These are phyloP conservation scores for Penicillium glabrum DNA, from an alignment of 2,329 filamentous ascomycete genomes.

Conservation along the genomic window DNA sequence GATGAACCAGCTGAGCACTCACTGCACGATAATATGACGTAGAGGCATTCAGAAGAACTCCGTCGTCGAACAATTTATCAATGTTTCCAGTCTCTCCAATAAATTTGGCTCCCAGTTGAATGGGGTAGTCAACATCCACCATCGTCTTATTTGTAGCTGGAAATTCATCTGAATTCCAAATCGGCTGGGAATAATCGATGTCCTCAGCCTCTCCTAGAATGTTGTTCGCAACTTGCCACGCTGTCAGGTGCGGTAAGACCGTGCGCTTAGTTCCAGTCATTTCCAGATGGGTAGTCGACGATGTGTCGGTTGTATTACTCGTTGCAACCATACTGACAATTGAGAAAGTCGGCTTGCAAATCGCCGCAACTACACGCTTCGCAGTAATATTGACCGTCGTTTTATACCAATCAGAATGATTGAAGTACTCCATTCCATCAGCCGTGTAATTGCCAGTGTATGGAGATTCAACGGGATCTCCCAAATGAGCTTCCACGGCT, in stretches of 20 bases:
- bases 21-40: conserved; percentile 6
- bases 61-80: neutral
- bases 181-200: neutral
- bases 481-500: neutral
- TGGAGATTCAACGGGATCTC: neutral
- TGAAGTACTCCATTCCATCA: neutral
- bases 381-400: neutral
- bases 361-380: neutral
- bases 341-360: neutral
- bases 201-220: neutral
- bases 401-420: neutral
- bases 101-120: conserved; percentile 3
- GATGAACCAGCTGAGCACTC: conserved; percentile 6
- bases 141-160: neutral
- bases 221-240: neutral
- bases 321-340: neutral
- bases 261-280: neutral
- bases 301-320: neutral
- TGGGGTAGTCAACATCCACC: neutral
- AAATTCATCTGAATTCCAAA: neutral
- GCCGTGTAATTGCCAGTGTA: neutral
- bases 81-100: neutral
- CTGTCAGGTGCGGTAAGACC: neutral
- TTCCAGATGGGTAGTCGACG: neutral
- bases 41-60: neutral